phyloP scores from a whole-genome alignment of 495 filamentous ascomycete genomes.

The Beverwykella pulmonaria region DNA sequence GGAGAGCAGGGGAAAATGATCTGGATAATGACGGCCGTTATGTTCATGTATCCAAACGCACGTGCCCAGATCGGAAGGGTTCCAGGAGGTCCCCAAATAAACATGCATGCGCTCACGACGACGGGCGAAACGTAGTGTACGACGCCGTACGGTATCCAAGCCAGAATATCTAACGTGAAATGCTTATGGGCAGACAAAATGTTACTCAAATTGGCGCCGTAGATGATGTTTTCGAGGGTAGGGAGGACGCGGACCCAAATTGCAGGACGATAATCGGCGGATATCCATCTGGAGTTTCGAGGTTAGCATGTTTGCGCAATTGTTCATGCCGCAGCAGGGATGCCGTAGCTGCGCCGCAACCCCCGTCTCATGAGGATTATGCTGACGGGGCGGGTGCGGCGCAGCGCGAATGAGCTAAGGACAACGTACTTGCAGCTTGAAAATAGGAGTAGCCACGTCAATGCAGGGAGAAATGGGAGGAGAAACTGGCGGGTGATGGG shows the following conservation, averaged over 20 bases:
- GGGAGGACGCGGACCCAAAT: slow-evolving; percentile 95
- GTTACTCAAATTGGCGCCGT: slow-evolving; percentile 93
- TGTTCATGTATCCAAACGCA: slow-evolving; percentile 89
- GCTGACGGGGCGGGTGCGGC: slow-evolving; percentile 3
- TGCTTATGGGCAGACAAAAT: slow-evolving; percentile 87
- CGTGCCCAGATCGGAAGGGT: slow-evolving; percentile 81
- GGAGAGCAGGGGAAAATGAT: slow-evolving; percentile 89
- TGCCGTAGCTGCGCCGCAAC: slow-evolving; percentile 18
- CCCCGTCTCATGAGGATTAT: slow-evolving; percentile 10
- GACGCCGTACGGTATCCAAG: slow-evolving; percentile 91
- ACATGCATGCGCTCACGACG: slow-evolving; percentile 73
- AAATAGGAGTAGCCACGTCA: slow-evolving; percentile 83
- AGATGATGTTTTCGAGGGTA: slow-evolving; percentile 94
- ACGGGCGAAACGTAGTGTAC: slow-evolving; percentile 83
- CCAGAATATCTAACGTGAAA: slow-evolving; percentile 78
- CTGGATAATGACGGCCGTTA: slow-evolving; percentile 82
- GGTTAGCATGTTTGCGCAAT: slow-evolving; percentile 30
- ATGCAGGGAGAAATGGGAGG: slow-evolving; percentile 80
- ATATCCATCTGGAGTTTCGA: slow-evolving; percentile 69
- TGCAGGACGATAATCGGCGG: slow-evolving; percentile 77
- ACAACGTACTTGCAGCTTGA: slow-evolving; percentile 81
- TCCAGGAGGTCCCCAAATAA: slow-evolving; percentile 84
- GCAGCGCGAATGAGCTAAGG: slow-evolving; percentile 14
- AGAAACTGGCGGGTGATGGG: slow-evolving; percentile 92
- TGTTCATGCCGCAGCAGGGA: slow-evolving; percentile 9